Conservation (phyloP, 306 rosid genomes). For the Vachellia collinsii region DNA sequence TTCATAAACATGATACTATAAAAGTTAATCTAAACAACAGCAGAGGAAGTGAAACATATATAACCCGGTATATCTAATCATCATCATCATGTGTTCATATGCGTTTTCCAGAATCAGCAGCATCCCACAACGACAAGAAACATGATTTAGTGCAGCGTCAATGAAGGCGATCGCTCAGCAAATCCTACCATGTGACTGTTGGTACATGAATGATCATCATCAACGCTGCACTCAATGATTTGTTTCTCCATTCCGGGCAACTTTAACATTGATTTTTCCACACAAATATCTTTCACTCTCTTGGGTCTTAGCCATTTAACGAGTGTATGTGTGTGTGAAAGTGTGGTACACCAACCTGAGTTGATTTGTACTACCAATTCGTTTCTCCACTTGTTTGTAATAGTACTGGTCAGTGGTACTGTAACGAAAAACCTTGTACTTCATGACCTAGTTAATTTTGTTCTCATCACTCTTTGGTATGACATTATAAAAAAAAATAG, state of each 20-base stretch:
- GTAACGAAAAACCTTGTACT: neutral
- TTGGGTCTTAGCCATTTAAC: neutral
- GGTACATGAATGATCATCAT: conserved; percentile 33
- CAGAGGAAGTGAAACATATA: too few species aligned
- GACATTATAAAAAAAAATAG: too few species aligned
- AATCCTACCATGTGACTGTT: too few species aligned
- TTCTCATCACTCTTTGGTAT: too few species aligned
- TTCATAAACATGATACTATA: too few species aligned
- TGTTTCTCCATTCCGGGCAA: conserved; percentile 56
- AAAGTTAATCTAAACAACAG: too few species aligned
- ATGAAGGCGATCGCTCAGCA: conserved; percentile 24
- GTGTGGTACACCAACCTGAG: neutral
- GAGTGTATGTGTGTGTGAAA: neutral
- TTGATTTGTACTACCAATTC: neutral
- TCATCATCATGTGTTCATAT: neutral
- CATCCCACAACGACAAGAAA: conserved; percentile 38
- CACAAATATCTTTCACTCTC: neutral
- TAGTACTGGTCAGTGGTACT: neutral
- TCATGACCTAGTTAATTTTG: neutral
- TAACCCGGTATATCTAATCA: neutral
- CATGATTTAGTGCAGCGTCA: conserved; percentile 72
- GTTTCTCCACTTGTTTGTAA: neutral
- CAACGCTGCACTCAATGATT: conserved; percentile 99
- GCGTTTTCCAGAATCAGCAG: conserved; percentile 9
- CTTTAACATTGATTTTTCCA: too few species aligned